Percentiles rank a stretch among this genome's conserved stretches.
These are phyloP conservation scores for Boletellus sp. DNA, from an alignment of 768 basidiomycete species.

Conservation along the genomic window DNA sequence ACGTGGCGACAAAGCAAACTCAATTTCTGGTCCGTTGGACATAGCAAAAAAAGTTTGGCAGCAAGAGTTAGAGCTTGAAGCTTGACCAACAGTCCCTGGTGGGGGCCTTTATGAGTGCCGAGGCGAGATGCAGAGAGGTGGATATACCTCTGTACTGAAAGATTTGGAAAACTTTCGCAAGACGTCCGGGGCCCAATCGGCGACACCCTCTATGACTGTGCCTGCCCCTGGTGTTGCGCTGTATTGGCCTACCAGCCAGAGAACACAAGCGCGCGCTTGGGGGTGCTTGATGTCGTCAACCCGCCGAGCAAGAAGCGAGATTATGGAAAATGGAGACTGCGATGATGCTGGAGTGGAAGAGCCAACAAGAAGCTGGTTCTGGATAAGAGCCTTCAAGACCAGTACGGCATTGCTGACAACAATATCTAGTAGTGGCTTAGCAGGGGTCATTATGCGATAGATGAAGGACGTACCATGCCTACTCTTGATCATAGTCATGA, in stretches of 20 bases:
- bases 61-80: constrained; percentile 83
- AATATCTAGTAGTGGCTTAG: constrained; percentile 46
- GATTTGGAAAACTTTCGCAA: constrained; percentile 73
- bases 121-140: background rate
- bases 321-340: constrained; percentile 55
- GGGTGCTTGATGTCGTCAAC: constrained; percentile 79
- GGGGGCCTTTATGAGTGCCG: background rate
- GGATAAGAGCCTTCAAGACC: constrained; percentile 81
- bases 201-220: constrained; percentile 52
- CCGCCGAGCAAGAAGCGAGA: constrained; percentile 72
- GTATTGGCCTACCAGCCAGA: constrained; percentile 94
- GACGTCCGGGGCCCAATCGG: constrained; percentile 85
- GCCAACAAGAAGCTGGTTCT: constrained; percentile 50
- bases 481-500: constrained; percentile 79
- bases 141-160: constrained; percentile 65
- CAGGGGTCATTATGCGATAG: background rate
- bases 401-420: constrained; percentile 79
- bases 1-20: constrained; percentile 65
- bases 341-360: constrained; percentile 26
- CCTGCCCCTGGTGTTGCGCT: constrained; percentile 40
- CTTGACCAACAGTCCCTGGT: constrained; percentile 64
- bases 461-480: constrained; percentile 52
- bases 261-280: constrained; percentile 79
- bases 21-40: constrained; percentile 49
- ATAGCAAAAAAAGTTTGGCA: constrained; percentile 75